Base-by-base conservation (phyloP, 2,329 filamentous ascomycete genomes). In the Shiraia sp. region DNA sequence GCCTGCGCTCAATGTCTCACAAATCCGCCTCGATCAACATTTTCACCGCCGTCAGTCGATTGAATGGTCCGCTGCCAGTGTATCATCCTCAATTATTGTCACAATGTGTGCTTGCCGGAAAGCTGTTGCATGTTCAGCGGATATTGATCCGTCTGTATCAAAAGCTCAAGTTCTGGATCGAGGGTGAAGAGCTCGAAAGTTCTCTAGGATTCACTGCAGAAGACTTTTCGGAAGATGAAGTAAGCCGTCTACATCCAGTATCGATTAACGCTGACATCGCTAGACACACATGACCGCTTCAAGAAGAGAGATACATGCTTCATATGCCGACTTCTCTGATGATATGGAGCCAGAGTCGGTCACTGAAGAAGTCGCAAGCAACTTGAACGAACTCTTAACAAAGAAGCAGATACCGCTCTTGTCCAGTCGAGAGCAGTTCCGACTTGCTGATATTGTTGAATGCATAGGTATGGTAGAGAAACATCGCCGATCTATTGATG, bases 81-180 rank as follows among this genome's bases (percentile, higher is more conserved):
- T 99, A 95, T 57, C 92, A 99, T 59, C 93, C 93, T 0, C 90
- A 95, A 59, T 88, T 96, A 44, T 72, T 97, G 17, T 87, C 88
- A 37, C 88, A 96, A 66, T 92, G 88, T 57, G 89, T 95, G 26
- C 75, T 96, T 17, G 80, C 85, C 14, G 92, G 91, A 1, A 95
- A 95, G 63, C 79, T 79, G 24, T 65, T 71, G 3, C 68, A 90
- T 5, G 89, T 93, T 2, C 85, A 90, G 53, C 77, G 77, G 8
- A 83, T 96, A 8, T 69, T 97, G 19, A 74, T 87, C 36, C 81
- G 81, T 5, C 73, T 99, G 15, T 79, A 90, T 57, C 82, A 84
- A 56, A 86, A 82, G 10, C 72, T 99, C 36, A 95, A 91, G 60
- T 96, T 88, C 53, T 88, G 87, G 67, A 82, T 86, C 0, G 83